These are phyloP conservation scores for Fusarium heterosporum DNA, from an alignment of 2,329 filamentous ascomycete species.

Conservation along the genomic window DNA sequence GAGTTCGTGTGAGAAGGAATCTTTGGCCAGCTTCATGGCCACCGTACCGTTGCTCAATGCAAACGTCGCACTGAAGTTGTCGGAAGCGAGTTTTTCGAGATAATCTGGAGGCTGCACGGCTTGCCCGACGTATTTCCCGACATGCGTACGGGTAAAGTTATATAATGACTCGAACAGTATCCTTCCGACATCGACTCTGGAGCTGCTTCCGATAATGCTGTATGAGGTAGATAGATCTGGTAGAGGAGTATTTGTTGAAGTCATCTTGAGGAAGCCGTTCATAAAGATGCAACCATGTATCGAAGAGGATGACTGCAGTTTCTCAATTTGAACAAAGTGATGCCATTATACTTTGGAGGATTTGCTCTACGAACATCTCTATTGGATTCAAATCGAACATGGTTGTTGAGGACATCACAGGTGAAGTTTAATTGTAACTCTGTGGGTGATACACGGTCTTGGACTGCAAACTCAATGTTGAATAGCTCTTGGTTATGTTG, in stretches of 20 bases:
- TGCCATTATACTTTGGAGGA: too few relatives aligned
- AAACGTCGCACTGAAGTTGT: background rate
- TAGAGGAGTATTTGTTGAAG: background rate
- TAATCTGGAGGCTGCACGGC: background rate
- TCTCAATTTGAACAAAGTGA: too few relatives aligned
- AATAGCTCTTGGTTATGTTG: too few relatives aligned
- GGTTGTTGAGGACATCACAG: too few relatives aligned
- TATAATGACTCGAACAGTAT: background rate
- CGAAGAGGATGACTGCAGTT: too few relatives aligned
- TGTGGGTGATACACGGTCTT: too few relatives aligned
- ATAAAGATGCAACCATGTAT: too few relatives aligned
- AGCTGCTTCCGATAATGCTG: background rate
- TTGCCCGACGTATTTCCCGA: background rate
- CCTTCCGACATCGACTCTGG: background rate
- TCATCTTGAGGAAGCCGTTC: background rate
- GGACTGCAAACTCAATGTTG: too few relatives aligned
- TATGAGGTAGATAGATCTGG: background rate
- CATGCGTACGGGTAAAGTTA: background rate
- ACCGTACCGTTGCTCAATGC: background rate
- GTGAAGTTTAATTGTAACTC: too few relatives aligned
- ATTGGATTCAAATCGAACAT: too few relatives aligned
- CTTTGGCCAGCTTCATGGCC: background rate
- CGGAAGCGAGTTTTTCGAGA: background rate
- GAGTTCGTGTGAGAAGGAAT: background rate
- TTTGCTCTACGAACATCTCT: too few relatives aligned